Conservation (phyloP, 148 eudicot species). For the Pouteria glomerata region DNA sequence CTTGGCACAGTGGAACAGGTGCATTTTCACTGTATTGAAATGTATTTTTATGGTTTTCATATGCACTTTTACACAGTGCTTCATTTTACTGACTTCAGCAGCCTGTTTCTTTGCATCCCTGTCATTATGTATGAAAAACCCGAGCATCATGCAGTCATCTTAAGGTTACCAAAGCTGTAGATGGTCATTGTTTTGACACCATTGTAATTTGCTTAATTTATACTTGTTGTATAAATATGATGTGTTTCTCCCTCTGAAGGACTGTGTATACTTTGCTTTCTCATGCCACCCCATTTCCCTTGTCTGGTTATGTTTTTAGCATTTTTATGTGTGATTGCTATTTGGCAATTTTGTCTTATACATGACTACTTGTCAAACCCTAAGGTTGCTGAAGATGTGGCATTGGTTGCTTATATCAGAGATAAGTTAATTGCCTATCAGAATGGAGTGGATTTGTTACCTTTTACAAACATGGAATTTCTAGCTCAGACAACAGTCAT, state of each 20-base stretch:
- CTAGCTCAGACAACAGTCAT: conserved; percentile 20
- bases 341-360: background rate
- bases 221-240: background rate
- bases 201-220: background rate
- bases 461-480: conserved; percentile 9
- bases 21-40: conserved; percentile 9
- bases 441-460: background rate
- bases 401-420: conserved; percentile 38
- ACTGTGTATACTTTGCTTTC: background rate
- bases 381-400: conserved; percentile 60
- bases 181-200: background rate
- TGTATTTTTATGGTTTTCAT: background rate
- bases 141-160: background rate
- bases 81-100: background rate
- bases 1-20: conserved; percentile 74
- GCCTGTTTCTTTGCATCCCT: background rate
- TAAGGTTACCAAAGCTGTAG: background rate
- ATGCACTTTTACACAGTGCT: background rate
- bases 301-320: background rate
- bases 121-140: background rate
- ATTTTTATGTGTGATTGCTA: background rate
- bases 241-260: background rate
- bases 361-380: conserved; percentile 8
- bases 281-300: background rate
- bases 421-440: conserved; percentile 30